Base-by-base conservation (phyloP, 306 rosid genomes). In the Trifolium repens region DNA sequence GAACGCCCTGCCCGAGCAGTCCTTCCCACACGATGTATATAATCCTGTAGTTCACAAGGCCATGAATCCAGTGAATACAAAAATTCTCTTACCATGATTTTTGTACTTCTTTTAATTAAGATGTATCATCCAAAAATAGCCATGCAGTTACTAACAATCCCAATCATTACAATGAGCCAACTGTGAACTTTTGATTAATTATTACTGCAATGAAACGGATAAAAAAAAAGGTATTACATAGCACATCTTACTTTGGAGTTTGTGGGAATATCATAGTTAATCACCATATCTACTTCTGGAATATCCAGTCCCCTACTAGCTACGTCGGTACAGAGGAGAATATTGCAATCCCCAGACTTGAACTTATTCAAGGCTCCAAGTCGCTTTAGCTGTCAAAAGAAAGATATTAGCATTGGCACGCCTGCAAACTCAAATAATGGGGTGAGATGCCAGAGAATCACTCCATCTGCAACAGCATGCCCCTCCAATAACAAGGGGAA, bases 1-100 rank as follows among this genome's bases (percentile, higher is more conserved):
- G 89, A 88, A 49, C 98, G 85, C 66, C 98, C 98, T 9, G 97
- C 97, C 40, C 98, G 93, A 76, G 98, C 98, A 49, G 98, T 93
- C 65, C 98, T 93, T 82, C 98, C 98, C 37, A 93, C 97, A 62
- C 97, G 85, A 84, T 93, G 97, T 55, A 91, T 89, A 73, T 93
- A 93, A 83, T 93, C 94, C 98, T 93, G 86, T 7, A 50, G 54
- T 32, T 17, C 68, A 63, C 74, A 67, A 54, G 64, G 53, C 74
- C 60, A 78, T 72, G 13, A 84, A 60, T 85, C 17, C 34, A 70
- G 61, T 6, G 15, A 69, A 44, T 17, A 67, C 19, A 14, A 57
- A 35, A 32, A 50, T 27, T 42, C 34, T 17, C 46, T 2, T 57
- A 61, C 22, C n/a, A 60, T 16, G 13, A 71, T 17, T 73, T 59